Conservation (phyloP, 257 asterid genomes). For the Solanum lycopersicoides region DNA sequence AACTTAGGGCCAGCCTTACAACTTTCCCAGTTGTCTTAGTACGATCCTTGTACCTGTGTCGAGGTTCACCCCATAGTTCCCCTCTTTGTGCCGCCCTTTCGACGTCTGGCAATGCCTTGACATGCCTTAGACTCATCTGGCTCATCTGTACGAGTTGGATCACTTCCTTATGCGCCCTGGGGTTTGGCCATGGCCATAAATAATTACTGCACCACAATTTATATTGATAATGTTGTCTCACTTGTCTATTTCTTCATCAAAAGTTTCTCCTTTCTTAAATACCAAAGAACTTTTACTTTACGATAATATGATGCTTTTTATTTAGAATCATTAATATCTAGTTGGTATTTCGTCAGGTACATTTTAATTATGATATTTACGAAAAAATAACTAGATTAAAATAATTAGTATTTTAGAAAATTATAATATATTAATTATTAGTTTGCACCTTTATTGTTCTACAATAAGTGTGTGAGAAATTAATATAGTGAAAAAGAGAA, state of each 20-base stretch:
- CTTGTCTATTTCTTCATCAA: neutral
- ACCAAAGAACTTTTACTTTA: neutral
- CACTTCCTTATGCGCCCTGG: no score
- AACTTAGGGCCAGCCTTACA: no score
- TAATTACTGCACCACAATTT: no score
- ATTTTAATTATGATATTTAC: neutral
- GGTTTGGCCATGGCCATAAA: no score
- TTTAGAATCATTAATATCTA: neutral
- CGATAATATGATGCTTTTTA: neutral
- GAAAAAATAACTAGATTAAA: neutral
- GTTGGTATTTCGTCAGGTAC: neutral
- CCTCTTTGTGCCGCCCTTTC: no score
- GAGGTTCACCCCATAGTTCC: no score
- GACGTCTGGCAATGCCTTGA: no score
- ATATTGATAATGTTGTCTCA: neutral
- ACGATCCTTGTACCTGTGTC: no score
- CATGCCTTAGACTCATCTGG: no score
- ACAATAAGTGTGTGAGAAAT: neutral
- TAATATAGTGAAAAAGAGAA: neutral
- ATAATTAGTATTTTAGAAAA: neutral
- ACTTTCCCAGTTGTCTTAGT: no score
- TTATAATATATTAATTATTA: neutral
- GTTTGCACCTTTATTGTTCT: neutral
- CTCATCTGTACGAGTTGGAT: no score
- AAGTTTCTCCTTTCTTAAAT: neutral